Evolutionary conservation across 768 basidiomycete genomes (phyloP), one percentile per base, ranked within the genome.

Genomic region (Pleurotus ostreatus): DNA sequence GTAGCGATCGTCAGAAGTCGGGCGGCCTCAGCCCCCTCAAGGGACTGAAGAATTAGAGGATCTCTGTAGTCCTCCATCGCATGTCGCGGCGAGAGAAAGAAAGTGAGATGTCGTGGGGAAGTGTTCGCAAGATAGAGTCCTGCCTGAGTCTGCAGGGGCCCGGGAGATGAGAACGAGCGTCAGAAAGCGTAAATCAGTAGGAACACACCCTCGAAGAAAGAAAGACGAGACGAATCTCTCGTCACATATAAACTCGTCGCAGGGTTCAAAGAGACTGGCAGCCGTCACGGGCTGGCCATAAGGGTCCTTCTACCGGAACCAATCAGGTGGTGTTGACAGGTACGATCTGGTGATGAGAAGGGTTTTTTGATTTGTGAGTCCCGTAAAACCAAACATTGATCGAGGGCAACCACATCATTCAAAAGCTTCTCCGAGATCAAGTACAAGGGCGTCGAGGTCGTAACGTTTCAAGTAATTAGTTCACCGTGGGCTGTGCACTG

Each of bases 1-100:
- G 38, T 44, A 47, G 45, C 30, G 49, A 58, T 57, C 40, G 56
- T 39, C 16, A 57, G 40, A 22, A 49, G 46, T 34, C 56, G 46
- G 20, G 56, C 56, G 13, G 20, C 41, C 37, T 57, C 56, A 41
- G 30, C 47, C 18, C 56, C 56, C 9, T 37, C 56, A 38, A 57
- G 47, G 18, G 46, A 43, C 15, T 43, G 46, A 9, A 57, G 16
- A 34, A 57, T 20, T 3, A 12, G 15, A n/a, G 47, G 51, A 41
- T 53, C 23, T 7, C 15, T 18, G 22, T 20, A 53, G 37, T 53
- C 18, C 51, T 53, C 51, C 51, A 53, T 53, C 23, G 51, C 51
- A 53, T 53, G 38, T 41, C 51, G 37, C 15, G 51, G 23, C 23
- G 51, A 41, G 18, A 5, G 15, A 23, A 41, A 40, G 51, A 53